phyloP scores from a whole-genome alignment of 2,329 filamentous ascomycete species.

The Epichloe brachyelytri region DNA sequence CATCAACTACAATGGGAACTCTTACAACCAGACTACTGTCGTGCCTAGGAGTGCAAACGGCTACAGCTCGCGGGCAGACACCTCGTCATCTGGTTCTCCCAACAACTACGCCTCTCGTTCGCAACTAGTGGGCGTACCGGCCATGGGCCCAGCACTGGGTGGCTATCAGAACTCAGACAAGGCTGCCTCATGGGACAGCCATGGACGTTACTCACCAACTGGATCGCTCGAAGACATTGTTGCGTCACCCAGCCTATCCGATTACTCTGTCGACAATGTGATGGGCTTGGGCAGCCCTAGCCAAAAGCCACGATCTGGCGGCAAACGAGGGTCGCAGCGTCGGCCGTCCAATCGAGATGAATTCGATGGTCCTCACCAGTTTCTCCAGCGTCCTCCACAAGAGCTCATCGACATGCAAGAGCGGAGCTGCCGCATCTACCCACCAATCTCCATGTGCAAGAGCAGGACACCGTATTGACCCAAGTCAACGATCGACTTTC shows the following conservation, averaged over 20 bases:
- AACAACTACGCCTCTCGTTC: slow-evolving; percentile 28
- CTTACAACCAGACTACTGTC: slow-evolving; percentile 16
- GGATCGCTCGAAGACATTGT: slow-evolving; percentile 47
- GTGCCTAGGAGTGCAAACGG: slow-evolving; percentile 15
- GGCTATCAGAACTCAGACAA: slow-evolving; percentile 27
- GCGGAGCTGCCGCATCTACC: slow-evolving; percentile 71
- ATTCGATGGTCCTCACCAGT: slow-evolving; percentile 78
- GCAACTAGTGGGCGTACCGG: slow-evolving; percentile 26
- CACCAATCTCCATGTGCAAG: slow-evolving; percentile 68
- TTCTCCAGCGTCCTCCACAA: slow-evolving; percentile 58
- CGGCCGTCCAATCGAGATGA: slow-evolving; percentile 74
- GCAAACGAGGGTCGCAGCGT: slow-evolving; percentile 45
- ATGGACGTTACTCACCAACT: slow-evolving; percentile 40
- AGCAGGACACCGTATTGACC: slow-evolving; percentile 70
- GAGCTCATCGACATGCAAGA: slow-evolving; percentile 65
- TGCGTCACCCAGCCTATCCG: slow-evolving; percentile 45
- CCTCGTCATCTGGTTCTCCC: slow-evolving; percentile 24
- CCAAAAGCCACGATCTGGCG: slow-evolving; percentile 30
- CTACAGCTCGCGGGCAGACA: slow-evolving; percentile 26
- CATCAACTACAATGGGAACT: slow-evolving; percentile 27
- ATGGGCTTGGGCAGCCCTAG: slow-evolving; percentile 26
- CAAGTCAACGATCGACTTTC: slow-evolving; percentile 76
- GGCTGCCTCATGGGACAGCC: slow-evolving; percentile 21
- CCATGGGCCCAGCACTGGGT: slow-evolving; percentile 15
- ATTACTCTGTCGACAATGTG: slow-evolving; percentile 44